A percentile compares a stretch with the other conserved stretches of the same genome.
Evolutionary conservation across 345 rosid species (phyloP).

Genomic region (Raphanus raphanistrum): DNA sequence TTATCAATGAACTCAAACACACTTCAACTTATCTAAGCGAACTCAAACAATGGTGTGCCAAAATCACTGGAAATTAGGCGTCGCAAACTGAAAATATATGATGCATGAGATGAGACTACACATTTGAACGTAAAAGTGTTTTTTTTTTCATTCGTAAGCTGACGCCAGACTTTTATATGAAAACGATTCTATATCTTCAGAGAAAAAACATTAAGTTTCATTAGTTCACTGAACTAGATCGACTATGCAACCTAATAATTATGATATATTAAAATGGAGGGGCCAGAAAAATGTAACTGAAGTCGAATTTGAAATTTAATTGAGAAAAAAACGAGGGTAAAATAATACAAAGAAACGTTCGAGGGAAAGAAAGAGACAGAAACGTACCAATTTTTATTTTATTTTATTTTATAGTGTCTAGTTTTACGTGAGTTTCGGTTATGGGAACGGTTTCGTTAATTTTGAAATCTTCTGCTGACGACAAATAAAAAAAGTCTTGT

Average conservation of each 20-base stretch:
- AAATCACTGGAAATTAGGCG: background rate
- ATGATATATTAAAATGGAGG: background rate
- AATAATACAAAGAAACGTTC: conserved; percentile 20
- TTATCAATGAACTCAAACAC: background rate
- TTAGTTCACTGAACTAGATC: background rate
- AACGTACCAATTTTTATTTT: conserved; percentile 3
- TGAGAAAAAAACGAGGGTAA: background rate
- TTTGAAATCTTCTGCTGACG: conserved; percentile 29
- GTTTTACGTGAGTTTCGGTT: conserved; percentile 41
- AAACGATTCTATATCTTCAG: background rate
- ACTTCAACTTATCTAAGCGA: background rate
- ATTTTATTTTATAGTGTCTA: conserved; percentile 9
- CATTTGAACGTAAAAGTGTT: background rate
- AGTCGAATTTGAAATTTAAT: background rate
- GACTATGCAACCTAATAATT: background rate
- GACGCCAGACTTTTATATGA: background rate
- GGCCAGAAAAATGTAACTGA: background rate
- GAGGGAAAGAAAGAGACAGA: conserved; percentile 22
- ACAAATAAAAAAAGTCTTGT: conserved; percentile 14
- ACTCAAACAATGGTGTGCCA: background rate
- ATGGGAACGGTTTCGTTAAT: conserved; percentile 43
- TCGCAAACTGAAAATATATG: background rate
- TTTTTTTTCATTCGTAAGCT: conserved; percentile 1
- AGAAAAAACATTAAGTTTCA: background rate
- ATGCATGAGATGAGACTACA: background rate